Percentiles rank a stretch among this genome's conserved stretches.
Evolutionary conservation across 139 green algal genomes (phyloP).

Genomic region (Tetradesmus obliquus): DNA sequence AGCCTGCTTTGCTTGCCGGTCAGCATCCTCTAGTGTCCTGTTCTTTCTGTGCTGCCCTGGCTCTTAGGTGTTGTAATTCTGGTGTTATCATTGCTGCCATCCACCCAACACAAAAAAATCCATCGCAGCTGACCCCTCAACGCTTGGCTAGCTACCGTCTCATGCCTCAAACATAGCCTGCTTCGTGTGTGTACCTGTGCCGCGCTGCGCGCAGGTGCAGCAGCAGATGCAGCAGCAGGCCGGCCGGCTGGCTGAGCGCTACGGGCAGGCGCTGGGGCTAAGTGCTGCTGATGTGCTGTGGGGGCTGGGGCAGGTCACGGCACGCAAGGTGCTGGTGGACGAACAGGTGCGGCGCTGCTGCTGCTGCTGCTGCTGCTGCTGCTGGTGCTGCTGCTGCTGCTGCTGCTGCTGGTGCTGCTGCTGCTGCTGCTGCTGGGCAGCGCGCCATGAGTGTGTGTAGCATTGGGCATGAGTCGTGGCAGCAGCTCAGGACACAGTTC

Average conservation of each 20-base stretch:
- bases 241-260: background rate
- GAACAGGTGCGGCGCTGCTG: constrained; percentile 12
- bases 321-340: constrained; percentile 10
- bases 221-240: constrained; percentile 13
- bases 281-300: constrained; percentile 20
- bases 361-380: background rate
- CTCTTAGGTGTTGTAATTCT: too few relatives aligned
- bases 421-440: background rate
- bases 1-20: too few relatives aligned
- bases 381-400: background rate
- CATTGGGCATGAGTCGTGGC: too few relatives aligned
- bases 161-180: background rate
- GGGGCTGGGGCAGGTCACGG: constrained; percentile 17
- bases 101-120: too few relatives aligned
- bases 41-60: too few relatives aligned
- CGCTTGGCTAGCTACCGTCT: too few relatives aligned
- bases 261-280: constrained; percentile 10
- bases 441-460: background rate
- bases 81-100: too few relatives aligned
- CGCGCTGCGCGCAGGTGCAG: background rate
- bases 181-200: background rate
- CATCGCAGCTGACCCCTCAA: too few relatives aligned
- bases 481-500: too few relatives aligned
- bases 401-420: background rate
- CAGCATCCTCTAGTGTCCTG: too few relatives aligned